phyloP scores from a whole-genome alignment of 2,329 filamentous ascomycete species.

The Neurospora crassa region DNA sequence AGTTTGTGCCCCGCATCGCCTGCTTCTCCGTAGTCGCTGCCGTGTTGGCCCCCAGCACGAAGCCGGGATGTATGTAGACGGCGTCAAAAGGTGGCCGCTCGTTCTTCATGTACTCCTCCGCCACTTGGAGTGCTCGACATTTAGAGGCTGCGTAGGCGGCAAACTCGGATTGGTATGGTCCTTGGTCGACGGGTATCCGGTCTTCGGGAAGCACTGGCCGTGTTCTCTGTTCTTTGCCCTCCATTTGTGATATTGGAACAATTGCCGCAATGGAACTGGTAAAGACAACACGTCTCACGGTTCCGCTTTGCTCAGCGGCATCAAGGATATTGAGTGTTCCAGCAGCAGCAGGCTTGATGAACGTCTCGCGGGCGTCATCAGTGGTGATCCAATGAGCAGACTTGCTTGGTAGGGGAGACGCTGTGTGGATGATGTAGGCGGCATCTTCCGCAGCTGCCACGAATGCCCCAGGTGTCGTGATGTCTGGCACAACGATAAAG shows the following conservation, averaged over 20 bases:
- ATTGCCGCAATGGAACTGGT: slow-evolving; percentile 21
- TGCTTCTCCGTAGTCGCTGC: slow-evolving; percentile 19
- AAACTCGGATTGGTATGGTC: slow-evolving; percentile 22
- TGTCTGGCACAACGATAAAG: slow-evolving; percentile 25
- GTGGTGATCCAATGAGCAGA: neutral
- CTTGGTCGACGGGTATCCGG: slow-evolving; percentile 25
- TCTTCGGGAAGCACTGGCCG: slow-evolving; percentile 11
- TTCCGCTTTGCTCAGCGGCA: slow-evolving; percentile 13
- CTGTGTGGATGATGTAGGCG: slow-evolving; percentile 20
- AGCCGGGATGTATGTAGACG: slow-evolving; percentile 27
- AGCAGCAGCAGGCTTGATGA: slow-evolving; percentile 15
- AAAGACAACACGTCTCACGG: slow-evolving; percentile 19
- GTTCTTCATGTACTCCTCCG: slow-evolving; percentile 24
- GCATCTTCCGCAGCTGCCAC: slow-evolving; percentile 24
- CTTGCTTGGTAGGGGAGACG: slow-evolving; percentile 14
- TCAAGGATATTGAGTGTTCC: slow-evolving; percentile 19
- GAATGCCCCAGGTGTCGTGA: slow-evolving; percentile 22
- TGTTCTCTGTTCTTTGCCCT: slow-evolving; percentile 7
- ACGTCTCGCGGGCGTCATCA: slow-evolving; percentile 10
- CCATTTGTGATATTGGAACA: slow-evolving; percentile 13
- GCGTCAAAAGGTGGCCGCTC: slow-evolving; percentile 27
- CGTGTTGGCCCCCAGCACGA: slow-evolving; percentile 28
- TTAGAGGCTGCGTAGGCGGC: slow-evolving; percentile 29
- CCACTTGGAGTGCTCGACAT: slow-evolving; percentile 23
- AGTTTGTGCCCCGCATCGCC: slow-evolving; percentile 26